phyloP scores from a whole-genome alignment of 192 early-diverging fungal species.

The Dissophora globulifera region DNA sequence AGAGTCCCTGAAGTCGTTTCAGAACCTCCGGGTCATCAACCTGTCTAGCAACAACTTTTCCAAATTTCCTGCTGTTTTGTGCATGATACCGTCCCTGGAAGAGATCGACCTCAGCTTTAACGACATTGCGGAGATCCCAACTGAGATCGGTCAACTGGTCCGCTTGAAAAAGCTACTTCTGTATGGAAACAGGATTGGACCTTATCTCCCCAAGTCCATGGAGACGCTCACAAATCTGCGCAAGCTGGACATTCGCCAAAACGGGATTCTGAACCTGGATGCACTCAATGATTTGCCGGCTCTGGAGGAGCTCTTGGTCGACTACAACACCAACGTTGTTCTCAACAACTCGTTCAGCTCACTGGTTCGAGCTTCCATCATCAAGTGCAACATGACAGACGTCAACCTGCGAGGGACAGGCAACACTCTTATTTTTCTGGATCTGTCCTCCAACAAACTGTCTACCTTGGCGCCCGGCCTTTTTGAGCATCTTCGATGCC shows the following conservation, averaged over 20 bases:
- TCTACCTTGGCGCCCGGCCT: slow-evolving; percentile 70
- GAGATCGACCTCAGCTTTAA: slow-evolving; percentile 88
- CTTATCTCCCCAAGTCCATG: slow-evolving; percentile 73
- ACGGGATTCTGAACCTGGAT: slow-evolving; percentile 75
- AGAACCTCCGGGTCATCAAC: slow-evolving; percentile 70
- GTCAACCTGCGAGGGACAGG: slow-evolving; percentile 64
- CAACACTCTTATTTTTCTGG: slow-evolving; percentile 56
- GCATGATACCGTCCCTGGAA: slow-evolving; percentile 64
- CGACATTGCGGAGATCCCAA: slow-evolving; percentile 76
- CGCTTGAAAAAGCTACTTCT: slow-evolving; percentile 71
- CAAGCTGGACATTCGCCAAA: slow-evolving; percentile 86
- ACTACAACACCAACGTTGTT: slow-evolving; percentile 77
- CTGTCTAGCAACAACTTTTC: slow-evolving; percentile 87
- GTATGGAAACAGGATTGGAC: slow-evolving; percentile 80
- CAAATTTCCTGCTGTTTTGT: slow-evolving; percentile 74
- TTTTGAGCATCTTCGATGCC: slow-evolving; percentile 65
- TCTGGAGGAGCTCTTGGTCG: slow-evolving; percentile 75
- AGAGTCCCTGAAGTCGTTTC: slow-evolving; percentile 63
- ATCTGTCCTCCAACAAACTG: slow-evolving; percentile 77
- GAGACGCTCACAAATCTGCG: slow-evolving; percentile 65
- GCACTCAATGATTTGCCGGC: slow-evolving; percentile 64
- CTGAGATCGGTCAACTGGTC: slow-evolving; percentile 72
- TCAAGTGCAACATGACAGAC: slow-evolving; percentile 78
- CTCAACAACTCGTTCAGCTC: slow-evolving; percentile 68
- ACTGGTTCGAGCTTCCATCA: slow-evolving; percentile 69